Evolutionary conservation across 1,284 basidiomycete genomes (phyloP).

Genomic region (Chiua sp.): DNA sequence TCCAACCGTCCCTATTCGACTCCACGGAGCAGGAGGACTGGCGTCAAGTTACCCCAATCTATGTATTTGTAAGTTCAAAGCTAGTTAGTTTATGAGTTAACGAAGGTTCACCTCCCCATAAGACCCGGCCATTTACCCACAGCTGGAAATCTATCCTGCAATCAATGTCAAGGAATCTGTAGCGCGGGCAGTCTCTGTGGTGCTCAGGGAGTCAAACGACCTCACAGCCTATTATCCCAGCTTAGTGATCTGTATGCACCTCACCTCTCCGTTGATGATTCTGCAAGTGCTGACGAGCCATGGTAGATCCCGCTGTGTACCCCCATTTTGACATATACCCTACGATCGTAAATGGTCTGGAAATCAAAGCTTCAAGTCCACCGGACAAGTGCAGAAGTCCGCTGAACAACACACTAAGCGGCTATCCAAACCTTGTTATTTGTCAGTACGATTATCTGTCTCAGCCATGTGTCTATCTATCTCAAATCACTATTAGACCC

Average conservation of each 20-base stretch:
- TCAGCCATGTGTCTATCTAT: not conserved
- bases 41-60: constrained; percentile 23
- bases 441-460: constrained; percentile 21
- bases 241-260: constrained; percentile 31
- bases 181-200: constrained; percentile 2
- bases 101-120: constrained; percentile 6
- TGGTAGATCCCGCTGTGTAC: constrained; percentile 47
- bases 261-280: not conserved
- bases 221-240: constrained; percentile 14
- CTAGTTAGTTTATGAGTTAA: not conserved
- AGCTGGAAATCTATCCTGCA: constrained; percentile 36
- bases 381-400: not conserved
- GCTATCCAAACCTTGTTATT: constrained; percentile 30
- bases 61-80: constrained; percentile 29
- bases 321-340: constrained; percentile 55
- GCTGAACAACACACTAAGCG: not conserved
- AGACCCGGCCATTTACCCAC: constrained; percentile 38
- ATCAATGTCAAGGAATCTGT: constrained; percentile 6
- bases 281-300: constrained; percentile 17
- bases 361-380: not conserved
- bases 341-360: not conserved
- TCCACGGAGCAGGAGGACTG: constrained; percentile 17
- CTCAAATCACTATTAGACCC: constrained; percentile 24
- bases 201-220: not conserved
- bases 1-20: constrained; percentile 9